Conservation (phyloP, 257 asterid genomes). For the Solanum paucissectum region DNA sequence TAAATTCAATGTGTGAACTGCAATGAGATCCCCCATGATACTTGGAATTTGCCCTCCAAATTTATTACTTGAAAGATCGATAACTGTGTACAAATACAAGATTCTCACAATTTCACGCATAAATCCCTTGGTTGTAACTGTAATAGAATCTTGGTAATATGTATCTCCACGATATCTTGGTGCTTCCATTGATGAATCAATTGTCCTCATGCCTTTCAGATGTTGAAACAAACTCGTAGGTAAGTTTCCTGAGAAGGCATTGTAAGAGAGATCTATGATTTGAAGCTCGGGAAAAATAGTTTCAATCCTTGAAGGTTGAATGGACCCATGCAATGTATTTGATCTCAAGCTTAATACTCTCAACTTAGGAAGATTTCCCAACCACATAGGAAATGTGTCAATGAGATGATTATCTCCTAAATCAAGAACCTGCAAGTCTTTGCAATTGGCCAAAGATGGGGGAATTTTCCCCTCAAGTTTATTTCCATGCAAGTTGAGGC, state of each 20-base stretch:
- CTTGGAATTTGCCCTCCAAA: not conserved
- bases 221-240: not conserved
- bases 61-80: not conserved
- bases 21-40: not conserved
- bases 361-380: constrained; percentile 5
- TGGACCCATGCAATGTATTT: constrained; percentile 4
- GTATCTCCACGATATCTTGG: not conserved
- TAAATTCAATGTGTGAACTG: not conserved
- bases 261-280: constrained; percentile 13
- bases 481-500: constrained; percentile 9
- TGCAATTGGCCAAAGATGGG: constrained; percentile 5
- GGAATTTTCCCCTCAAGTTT: constrained; percentile 8
- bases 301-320: not conserved
- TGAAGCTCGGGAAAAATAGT: not conserved
- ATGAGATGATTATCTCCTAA: constrained; percentile 8
- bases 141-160: constrained; percentile 6
- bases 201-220: constrained; percentile 2
- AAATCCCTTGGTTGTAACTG: constrained; percentile 3
- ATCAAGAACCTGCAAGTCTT: constrained; percentile 14
- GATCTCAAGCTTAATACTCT: constrained; percentile 15
- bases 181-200: not conserved
- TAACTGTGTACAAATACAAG: not conserved
- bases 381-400: constrained; percentile 10
- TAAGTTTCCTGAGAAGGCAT: constrained; percentile 8
- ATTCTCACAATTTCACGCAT: not conserved